Percentiles rank a stretch among this genome's conserved stretches.
Conservation (phyloP, 2,329 filamentous ascomycete species). For the Fonsecaea multimorphosa region DNA sequence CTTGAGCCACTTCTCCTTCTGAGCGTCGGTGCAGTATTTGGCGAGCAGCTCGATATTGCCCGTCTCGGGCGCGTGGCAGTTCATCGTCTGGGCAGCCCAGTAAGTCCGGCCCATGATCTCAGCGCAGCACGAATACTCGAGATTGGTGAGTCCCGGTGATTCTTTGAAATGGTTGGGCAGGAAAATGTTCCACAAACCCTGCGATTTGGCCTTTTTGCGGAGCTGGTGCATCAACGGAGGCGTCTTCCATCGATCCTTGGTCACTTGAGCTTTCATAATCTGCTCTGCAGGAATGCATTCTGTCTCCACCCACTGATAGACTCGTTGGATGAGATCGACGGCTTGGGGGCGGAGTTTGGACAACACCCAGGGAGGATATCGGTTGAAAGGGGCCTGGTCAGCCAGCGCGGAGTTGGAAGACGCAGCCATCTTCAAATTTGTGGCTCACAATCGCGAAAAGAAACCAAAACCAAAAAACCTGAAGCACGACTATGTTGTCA, state of each 20-base stretch:
- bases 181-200: conserved; percentile 92
- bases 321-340: conserved; percentile 53
- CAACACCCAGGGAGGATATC: too few relatives aligned
- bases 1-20: conserved; percentile 73
- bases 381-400: too few relatives aligned
- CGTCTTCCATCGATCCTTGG: conserved; percentile 71
- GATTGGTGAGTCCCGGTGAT: conserved; percentile 82
- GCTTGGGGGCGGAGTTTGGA: conserved; percentile 41
- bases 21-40: conserved; percentile 63
- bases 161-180: conserved; percentile 86
- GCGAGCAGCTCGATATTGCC: conserved; percentile 87
- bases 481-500: too few relatives aligned
- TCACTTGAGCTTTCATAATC: conserved; percentile 74
- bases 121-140: conserved; percentile 92
- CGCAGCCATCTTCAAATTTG: too few relatives aligned
- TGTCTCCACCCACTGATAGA: conserved; percentile 88
- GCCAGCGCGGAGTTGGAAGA: too few relatives aligned
- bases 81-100: conserved; percentile 61
- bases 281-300: conserved; percentile 81
- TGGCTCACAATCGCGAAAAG: too few relatives aligned
- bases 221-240: conserved; percentile 79
- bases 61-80: conserved; percentile 81
- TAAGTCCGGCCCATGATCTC: conserved; percentile 80
- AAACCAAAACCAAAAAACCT: too few relatives aligned
- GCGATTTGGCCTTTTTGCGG: conserved; percentile 73